Base-by-base conservation (phyloP, 2,329 filamentous ascomycete genomes). In the Aspergillus novofumigatus region DNA sequence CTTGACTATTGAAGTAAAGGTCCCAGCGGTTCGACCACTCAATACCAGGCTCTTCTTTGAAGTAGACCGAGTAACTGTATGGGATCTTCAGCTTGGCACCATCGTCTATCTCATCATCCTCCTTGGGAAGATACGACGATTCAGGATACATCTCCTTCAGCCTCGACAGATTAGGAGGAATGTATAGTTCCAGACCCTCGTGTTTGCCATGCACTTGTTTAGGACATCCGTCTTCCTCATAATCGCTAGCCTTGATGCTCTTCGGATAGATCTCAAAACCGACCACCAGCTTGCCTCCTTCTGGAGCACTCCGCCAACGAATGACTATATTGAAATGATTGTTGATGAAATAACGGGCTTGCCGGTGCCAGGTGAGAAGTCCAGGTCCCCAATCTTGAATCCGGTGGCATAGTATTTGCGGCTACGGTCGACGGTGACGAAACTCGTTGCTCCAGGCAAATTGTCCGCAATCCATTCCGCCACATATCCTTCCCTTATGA, bases 391-490 rank as follows among this genome's bases (percentile, higher is more conserved):
- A 56, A 96, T 80, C 75, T 94, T 95, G 81, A 96, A 96, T 1
- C 92, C 92, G 1, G 91, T 86, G 11, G 91, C 89, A 71, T 96
- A 96, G 78, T 96, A 95, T 73, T 92, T 95, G 67, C 86, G 83
- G 49, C 83, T 86, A 77, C 91, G 91, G 73, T 95, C 91, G 38
- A 90, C 88, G 0, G 90, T 93, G 28, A 94, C 88, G 69, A 95
- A 95, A 72, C 88, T 92, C 8, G 91, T 95, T 38, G 91, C 91
- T 6, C 91, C 91, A 1, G 92, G 91, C 9, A 96, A 80, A 67
- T 96, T 96, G 73, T 96, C 91, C 62, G 94, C 89, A 64, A 96
- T 95, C 92, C 91, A 96, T 74, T 96, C 91, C 1, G 87, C 87
- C n/a, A 94, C 86, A 72, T 94, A 95, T 38, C 89, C 90, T 53